Conservation (phyloP, 129 eudicot species). For the Saussurea involucrata region DNA sequence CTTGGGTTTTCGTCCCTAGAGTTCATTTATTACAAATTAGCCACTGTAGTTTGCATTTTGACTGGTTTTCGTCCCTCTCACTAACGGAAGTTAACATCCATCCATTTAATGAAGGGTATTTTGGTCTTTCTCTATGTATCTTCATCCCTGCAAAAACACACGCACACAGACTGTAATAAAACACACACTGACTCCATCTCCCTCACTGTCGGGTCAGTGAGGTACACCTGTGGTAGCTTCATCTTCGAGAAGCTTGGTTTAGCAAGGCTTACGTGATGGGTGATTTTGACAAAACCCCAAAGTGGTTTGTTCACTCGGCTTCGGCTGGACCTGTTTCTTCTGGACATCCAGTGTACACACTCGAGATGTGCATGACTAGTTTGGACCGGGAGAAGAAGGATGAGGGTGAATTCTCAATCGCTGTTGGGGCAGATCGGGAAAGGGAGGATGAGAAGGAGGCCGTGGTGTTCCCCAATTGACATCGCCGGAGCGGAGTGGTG, state of each 20-base stretch:
- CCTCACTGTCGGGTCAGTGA: slow-evolving; percentile 72
- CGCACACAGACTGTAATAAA: too few relatives aligned
- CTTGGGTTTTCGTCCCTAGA: too few relatives aligned
- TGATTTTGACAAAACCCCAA: slow-evolving; percentile 44
- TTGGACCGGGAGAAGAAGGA: slow-evolving; percentile 67
- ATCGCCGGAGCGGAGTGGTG: too few relatives aligned
- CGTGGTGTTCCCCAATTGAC: too few relatives aligned
- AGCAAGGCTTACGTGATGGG: slow-evolving; percentile 86
- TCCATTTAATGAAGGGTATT: too few relatives aligned
- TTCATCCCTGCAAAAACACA: too few relatives aligned
- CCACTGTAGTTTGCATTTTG: too few relatives aligned
- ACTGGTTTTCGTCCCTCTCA: too few relatives aligned
- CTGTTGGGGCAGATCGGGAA: slow-evolving; percentile 72
- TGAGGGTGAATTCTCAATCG: slow-evolving; percentile 73
- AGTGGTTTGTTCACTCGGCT: slow-evolving; percentile 82
- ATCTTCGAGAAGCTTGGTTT: slow-evolving; percentile 65
- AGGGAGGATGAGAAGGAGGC: too few relatives aligned
- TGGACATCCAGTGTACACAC: slow-evolving; percentile 51
- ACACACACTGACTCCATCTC: slow-evolving; percentile 48
- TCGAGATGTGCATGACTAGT: slow-evolving; percentile 94
- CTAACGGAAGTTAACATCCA: too few relatives aligned
- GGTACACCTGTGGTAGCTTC: slow-evolving; percentile 90
- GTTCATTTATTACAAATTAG: too few relatives aligned
- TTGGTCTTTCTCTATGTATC: too few relatives aligned
- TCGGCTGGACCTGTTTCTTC: slow-evolving; percentile 38